Conservation (phyloP, 441 rosid genomes). For the Geranium incanum region DNA sequence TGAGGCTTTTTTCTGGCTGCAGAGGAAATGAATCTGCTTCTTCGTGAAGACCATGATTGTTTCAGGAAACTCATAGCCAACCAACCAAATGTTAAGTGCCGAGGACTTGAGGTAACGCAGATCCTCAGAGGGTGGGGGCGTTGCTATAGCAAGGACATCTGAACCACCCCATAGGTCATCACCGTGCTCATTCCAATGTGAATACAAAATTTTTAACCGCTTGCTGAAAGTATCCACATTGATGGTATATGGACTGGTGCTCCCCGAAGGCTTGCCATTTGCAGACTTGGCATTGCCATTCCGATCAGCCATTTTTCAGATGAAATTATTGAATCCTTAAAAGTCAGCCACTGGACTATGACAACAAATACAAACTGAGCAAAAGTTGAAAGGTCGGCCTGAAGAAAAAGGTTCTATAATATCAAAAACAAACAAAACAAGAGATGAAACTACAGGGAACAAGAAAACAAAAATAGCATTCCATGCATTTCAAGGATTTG, state of each 20-base stretch:
- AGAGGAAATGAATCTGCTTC: conserved; percentile 69
- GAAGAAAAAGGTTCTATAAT: not conserved
- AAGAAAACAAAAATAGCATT: not conserved
- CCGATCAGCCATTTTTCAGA: conserved; percentile 41
- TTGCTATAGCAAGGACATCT: conserved; percentile 55
- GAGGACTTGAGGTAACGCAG: conserved; percentile 75
- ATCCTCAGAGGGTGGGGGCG: conserved; percentile 73
- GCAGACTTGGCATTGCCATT: conserved; percentile 34
- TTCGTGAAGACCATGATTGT: conserved; percentile 74
- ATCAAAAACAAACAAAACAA: not conserved
- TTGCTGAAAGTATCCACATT: conserved; percentile 51
- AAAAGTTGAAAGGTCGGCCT: not conserved
- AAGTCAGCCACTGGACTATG: conserved; percentile 5
- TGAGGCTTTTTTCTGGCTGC: conserved; percentile 64
- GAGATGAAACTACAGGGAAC: not conserved
- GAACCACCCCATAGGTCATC: conserved; percentile 61
- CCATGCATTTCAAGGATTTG: not conserved
- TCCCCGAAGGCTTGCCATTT: conserved; percentile 40
- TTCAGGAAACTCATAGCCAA: conserved; percentile 87
- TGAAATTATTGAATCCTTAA: conserved; percentile 9
- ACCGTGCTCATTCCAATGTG: conserved; percentile 52
- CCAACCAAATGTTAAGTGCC: conserved; percentile 74
- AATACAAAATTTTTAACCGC: conserved; percentile 52
- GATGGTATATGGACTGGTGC: conserved; percentile 43
- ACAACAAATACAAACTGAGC: conserved; percentile 13